phyloP scores from a whole-genome alignment of 495 filamentous ascomycete genomes.

The Xylaria curta region DNA sequence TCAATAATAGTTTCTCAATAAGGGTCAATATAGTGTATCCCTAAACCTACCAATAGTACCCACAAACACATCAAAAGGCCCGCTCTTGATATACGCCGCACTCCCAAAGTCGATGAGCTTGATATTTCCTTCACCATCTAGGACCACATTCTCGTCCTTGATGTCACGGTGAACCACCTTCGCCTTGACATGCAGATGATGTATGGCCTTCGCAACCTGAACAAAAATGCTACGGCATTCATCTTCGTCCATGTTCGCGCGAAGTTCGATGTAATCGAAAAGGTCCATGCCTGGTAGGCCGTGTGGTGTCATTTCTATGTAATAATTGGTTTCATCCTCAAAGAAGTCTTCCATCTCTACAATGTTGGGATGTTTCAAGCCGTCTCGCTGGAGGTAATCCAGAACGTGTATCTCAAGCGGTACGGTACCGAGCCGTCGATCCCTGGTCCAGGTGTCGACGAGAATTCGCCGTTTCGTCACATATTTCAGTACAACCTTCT shows the following conservation, averaged over 20 bases:
- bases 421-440: constrained; percentile 93
- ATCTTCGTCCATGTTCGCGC: constrained; percentile 92
- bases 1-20: constrained; percentile 10
- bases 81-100: constrained; percentile 96
- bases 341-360: constrained; percentile 99
- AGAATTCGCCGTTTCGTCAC: constrained; percentile 97
- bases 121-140: constrained; percentile 94
- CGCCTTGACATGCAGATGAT: constrained; percentile 90
- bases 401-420: constrained; percentile 97
- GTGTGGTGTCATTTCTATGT: constrained; percentile 98
- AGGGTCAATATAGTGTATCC: background rate
- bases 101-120: constrained; percentile 98
- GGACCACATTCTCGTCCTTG: constrained; percentile 97
- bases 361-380: constrained; percentile 90
- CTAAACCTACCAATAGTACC: constrained; percentile 87
- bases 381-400: constrained; percentile 88
- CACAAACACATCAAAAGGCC: constrained; percentile 98
- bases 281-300: constrained; percentile 98
- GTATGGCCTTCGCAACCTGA: constrained; percentile 86
- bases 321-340: constrained; percentile 97
- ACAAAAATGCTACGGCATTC: constrained; percentile 95
- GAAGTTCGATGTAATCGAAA: constrained; percentile 97
- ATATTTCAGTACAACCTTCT: constrained; percentile 95
- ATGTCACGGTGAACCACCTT: constrained; percentile 96
- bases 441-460: constrained; percentile 98